A percentile compares a stretch with the other conserved stretches of the same genome.
phyloP scores from a whole-genome alignment of 1,139 yeast genomes.

The Wickerhamomyces sp. region DNA sequence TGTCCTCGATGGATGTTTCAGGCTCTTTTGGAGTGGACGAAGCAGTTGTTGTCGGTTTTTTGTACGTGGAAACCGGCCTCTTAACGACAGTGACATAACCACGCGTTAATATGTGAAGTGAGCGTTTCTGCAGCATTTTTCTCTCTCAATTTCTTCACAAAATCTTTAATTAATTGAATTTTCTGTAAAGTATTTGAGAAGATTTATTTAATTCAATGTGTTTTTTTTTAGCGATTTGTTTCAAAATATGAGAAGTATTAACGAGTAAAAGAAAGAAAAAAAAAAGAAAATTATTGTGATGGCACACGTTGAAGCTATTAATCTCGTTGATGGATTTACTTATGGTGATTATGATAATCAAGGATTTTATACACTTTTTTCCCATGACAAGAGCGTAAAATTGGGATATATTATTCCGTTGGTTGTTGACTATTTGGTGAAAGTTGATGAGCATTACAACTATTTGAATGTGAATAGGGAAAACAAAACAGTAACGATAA shows the following conservation, averaged over 20 bases:
- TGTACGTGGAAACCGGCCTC: too few species aligned
- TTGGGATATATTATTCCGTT: constrained; percentile 51
- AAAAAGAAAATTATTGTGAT: too few species aligned
- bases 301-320: constrained; percentile 13
- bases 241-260: background rate
- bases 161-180: too few species aligned
- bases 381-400: constrained; percentile 20
- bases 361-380: constrained; percentile 7
- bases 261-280: too few species aligned
- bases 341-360: constrained; percentile 5
- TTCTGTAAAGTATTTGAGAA: too few species aligned
- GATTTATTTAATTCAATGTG: too few species aligned
- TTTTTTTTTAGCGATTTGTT: too few species aligned
- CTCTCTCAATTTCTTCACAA: too few species aligned
- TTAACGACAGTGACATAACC: constrained; percentile 5
- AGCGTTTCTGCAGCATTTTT: background rate
- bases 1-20: constrained; percentile 6
- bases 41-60: too few species aligned
- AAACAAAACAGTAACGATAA: constrained; percentile 34
- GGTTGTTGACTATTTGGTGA: constrained; percentile 39
- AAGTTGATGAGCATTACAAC: constrained; percentile 20
- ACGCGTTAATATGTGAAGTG: background rate
- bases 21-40: constrained; percentile 1
- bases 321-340: constrained; percentile 17
- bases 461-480: constrained; percentile 34